Base-by-base conservation (phyloP, 1,284 basidiomycete genomes). In the Cutaneotrichosporon daszewskae region DNA sequence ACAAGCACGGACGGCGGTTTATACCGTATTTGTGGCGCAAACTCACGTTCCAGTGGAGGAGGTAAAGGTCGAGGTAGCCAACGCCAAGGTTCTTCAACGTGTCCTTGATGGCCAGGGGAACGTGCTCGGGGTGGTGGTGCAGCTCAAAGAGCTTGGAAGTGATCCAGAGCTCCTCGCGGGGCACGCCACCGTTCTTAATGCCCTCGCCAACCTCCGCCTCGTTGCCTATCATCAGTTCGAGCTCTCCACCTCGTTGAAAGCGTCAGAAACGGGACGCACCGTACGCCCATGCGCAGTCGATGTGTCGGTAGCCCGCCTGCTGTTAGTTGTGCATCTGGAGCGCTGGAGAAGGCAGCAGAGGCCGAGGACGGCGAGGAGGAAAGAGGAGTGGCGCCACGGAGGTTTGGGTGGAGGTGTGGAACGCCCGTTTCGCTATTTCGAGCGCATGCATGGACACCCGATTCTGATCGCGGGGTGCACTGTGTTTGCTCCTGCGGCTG, bases 151-250 rank as follows among this genome's bases (percentile, higher is more conserved):
- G 75, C 72, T 80, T 81, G 54, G 75, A 76, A 17, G 78, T 86
- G 47, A 87, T 66, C 77, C 79, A 87, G 49, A 87, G 71, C 26
- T 85, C 74, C 50, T 79, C 72, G 20, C 85, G 77, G 31, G 78
- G 73, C 1, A 86, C 72, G 19, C 75, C 72, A 3, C 68, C 60
- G 19, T 53, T 76, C 64, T 75, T 72, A 65, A 94, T 81, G 29
- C 87, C 90, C 42, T 84, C 62, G 14, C 87, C 89, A 19, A 88
- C 87, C 68, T 90, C 85, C 62, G 81, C 85, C 72, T 94, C 88
- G 68, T 94, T 94, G 42, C 50, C 47, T 49, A 25, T 16, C 10
- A 23, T n/a, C n/a, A n/a, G n/a, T n/a, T n/a, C n/a, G n/a, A n/a
- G n/a, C n/a, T n/a, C n/a, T 19, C 29, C 14, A 22, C n/a, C n/a